Evolutionary conservation across 2,329 filamentous ascomycete species (phyloP).

Genomic region (Ophiostoma novo-ulmi): DNA sequence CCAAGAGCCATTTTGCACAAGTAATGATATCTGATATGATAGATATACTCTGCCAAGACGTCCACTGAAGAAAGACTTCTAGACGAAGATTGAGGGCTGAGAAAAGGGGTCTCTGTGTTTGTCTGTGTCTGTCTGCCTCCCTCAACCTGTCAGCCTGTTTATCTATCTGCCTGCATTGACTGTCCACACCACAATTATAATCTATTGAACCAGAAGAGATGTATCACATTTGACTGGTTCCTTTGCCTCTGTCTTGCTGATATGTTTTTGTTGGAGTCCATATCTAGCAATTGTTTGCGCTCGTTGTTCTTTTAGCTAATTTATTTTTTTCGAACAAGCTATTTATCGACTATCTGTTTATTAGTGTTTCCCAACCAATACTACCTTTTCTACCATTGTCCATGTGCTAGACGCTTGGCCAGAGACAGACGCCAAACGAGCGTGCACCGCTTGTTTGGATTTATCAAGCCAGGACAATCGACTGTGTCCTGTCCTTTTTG

Average conservation of each 20-base stretch:
- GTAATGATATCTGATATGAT: background rate
- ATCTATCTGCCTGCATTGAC: background rate
- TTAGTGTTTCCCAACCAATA: background rate
- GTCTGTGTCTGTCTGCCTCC: background rate
- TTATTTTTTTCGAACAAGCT: background rate
- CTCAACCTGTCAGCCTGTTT: background rate
- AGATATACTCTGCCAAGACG: too few relatives aligned
- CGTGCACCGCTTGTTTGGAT: background rate
- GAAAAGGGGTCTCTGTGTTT: background rate
- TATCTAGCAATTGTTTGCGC: background rate
- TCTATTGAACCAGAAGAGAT: background rate
- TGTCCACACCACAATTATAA: background rate
- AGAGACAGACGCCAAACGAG: conserved; percentile 5
- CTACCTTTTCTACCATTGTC: background rate
- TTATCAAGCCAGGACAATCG: background rate
- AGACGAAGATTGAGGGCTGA: background rate
- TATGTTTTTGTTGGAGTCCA: background rate
- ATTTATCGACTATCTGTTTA: background rate
- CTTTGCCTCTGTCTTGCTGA: background rate
- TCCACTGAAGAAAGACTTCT: background rate
- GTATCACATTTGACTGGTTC: conserved; percentile 1
- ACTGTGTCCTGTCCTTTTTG: background rate
- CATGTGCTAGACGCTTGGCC: conserved; percentile 8
- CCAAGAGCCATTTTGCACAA: background rate
- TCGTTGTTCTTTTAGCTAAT: background rate